These are phyloP conservation scores for Cetradonia linearis DNA, from an alignment of 495 filamentous ascomycete species.

Conservation along the genomic window DNA sequence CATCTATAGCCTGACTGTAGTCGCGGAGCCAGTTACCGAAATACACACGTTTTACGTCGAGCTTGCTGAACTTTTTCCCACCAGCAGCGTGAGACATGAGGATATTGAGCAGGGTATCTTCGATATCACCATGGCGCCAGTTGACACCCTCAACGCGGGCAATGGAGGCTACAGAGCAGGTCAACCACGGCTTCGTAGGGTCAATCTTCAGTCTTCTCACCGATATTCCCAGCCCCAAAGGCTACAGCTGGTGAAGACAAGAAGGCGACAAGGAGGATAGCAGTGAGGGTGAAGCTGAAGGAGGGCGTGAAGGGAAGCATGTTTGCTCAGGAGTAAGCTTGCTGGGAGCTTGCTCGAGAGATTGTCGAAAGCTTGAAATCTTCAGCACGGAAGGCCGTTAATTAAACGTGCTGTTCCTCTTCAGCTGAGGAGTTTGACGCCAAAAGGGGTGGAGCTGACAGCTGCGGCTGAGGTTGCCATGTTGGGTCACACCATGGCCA, in stretches of 20 bases:
- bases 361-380: neutral
- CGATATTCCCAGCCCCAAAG: slow-evolving; percentile 85
- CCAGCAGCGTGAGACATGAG: slow-evolving; percentile 66
- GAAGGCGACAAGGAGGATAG: slow-evolving; percentile 49
- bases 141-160: slow-evolving; percentile 74
- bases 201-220: slow-evolving; percentile 24
- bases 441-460: neutral
- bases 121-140: slow-evolving; percentile 87
- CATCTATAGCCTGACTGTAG: slow-evolving; percentile 59
- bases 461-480: slow-evolving; percentile 1
- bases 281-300: slow-evolving; percentile 33
- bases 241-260: slow-evolving; percentile 56
- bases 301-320: slow-evolving; percentile 27
- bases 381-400: neutral
- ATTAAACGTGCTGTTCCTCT: neutral
- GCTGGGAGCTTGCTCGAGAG: neutral
- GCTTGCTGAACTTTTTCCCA: slow-evolving; percentile 77
- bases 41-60: slow-evolving; percentile 74
- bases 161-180: slow-evolving; percentile 39
- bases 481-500: neutral
- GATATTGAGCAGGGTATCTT: slow-evolving; percentile 72
- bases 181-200: slow-evolving; percentile 12
- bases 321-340: slow-evolving; percentile 11
- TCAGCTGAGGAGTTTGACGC: slow-evolving; percentile 4
- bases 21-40: slow-evolving; percentile 92